phyloP scores from a whole-genome alignment of 495 filamentous ascomycete genomes.

The Trichoderma asperelloides region DNA sequence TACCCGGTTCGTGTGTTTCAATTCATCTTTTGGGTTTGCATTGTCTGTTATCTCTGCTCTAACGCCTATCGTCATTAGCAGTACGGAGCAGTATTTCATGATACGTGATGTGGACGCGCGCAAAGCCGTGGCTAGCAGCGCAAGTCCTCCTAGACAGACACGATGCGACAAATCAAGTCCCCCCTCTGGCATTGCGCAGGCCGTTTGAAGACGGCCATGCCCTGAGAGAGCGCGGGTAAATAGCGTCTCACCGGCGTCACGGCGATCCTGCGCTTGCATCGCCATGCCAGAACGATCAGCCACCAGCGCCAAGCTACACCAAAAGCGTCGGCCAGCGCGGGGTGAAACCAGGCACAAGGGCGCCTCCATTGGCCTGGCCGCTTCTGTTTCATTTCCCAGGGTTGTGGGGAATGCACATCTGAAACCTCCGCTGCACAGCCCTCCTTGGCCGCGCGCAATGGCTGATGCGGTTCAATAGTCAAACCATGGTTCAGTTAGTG shows the following conservation, averaged over 20 bases:
- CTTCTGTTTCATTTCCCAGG: neutral
- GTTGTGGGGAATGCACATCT: neutral
- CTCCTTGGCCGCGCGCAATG: neutral
- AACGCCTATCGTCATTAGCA: no score
- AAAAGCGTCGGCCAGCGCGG: neutral
- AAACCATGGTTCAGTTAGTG: neutral
- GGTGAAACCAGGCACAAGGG: neutral
- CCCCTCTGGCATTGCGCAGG: neutral
- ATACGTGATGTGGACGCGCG: no score
- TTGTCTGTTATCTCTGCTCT: no score
- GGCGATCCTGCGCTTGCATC: neutral
- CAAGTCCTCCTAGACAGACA: neutral
- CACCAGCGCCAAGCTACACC: neutral
- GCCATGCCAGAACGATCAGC: neutral
- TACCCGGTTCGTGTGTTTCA: no score
- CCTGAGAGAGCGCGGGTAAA: neutral
- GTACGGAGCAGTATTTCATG: no score
- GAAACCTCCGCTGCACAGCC: constrained; percentile 6
- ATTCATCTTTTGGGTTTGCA: no score
- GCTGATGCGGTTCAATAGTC: neutral
- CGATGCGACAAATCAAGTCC: neutral
- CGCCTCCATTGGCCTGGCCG: neutral
- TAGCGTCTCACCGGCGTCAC: neutral
- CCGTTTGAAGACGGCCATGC: neutral
- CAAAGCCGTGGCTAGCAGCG: neutral